Evolutionary conservation across 257 asterid species (phyloP), one percentile per base, ranked within the genome.

Genomic region (Primulina tabacum): DNA sequence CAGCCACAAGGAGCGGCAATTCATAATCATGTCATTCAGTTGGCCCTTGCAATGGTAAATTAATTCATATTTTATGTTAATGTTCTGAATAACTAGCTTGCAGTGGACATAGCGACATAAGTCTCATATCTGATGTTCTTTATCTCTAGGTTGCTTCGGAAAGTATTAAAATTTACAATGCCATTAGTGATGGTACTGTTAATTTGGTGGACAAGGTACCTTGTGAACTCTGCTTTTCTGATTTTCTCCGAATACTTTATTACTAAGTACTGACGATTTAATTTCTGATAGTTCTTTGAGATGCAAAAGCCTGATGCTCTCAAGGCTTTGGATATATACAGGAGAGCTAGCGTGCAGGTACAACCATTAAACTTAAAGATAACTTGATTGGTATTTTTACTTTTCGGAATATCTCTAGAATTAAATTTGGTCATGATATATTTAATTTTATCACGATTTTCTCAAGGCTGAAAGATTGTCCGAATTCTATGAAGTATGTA

Each of bases 1-100:
- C 95, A 94, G 99, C 99, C 99, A 69, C 99, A 94, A 75, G 99
- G 99, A 79, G 97, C 97, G 61, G 92, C 95, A 62, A 75, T 85
- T 69, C 97, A 86, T 80, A 89, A 91, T 77, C 80, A 84, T 64
- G 88, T 89, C 79, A 89, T 94, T 75, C 97, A 91, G 78, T 67
- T 94, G 72, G 98, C 98, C 60, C 96, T 94, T 81, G 86, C 98
- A 60, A 86, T 91, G 97, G 99, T 94, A 79, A 5, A 73, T 65
- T 6, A 60, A 58, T 40, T 61, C 70, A 73, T 53, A 24, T 5
- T 63, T 28, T 37, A 72, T 73, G 64, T 65, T 37, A 57, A 66
- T 37, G 29, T 57, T 70, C 63, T 67, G 26, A 14, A 40, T 50
- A 57, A 69, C 57, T 37, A 28, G 58, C 64, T 67, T 47, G 2